Percentiles rank a stretch among this genome's conserved stretches.
Conservation (phyloP, 306 rosid genomes). For the Trichosanthes cucumerina region DNA sequence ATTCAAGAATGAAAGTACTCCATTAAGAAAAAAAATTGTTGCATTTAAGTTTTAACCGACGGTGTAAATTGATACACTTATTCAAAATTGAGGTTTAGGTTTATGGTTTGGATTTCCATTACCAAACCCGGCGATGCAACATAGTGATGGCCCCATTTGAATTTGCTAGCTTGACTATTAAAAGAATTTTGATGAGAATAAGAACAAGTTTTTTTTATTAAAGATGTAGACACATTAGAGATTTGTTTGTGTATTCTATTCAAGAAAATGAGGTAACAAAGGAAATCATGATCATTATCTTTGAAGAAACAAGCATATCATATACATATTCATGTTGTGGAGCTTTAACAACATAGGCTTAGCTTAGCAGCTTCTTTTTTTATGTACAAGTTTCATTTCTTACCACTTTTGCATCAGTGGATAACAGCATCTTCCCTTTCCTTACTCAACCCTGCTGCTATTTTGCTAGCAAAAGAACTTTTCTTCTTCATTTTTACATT, state of each 20-base stretch:
- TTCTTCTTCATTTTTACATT: background rate
- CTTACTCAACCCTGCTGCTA: constrained; percentile 1
- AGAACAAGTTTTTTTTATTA: no score
- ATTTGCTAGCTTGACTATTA: no score
- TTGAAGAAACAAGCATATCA: background rate
- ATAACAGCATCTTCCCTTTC: background rate
- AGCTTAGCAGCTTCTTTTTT: constrained; percentile 5
- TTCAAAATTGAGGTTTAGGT: no score
- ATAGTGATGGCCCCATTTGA: no score
- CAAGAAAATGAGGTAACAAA: background rate
- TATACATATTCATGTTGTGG: constrained; percentile 4
- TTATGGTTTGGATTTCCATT: no score
- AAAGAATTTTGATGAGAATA: no score
- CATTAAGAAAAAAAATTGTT: no score
- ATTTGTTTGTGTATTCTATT: background rate
- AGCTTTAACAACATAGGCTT: background rate
- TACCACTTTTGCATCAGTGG: background rate
- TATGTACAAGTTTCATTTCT: constrained; percentile 4
- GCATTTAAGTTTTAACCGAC: no score
- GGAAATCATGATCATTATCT: background rate
- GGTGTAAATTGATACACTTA: no score
- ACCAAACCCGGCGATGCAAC: no score
- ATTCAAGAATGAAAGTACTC: no score
- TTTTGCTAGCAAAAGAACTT: background rate
- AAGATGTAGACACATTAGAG: background rate